phyloP scores from a whole-genome alignment of 805 yeast genomes.

The Metschnikowia amazonensis region DNA sequence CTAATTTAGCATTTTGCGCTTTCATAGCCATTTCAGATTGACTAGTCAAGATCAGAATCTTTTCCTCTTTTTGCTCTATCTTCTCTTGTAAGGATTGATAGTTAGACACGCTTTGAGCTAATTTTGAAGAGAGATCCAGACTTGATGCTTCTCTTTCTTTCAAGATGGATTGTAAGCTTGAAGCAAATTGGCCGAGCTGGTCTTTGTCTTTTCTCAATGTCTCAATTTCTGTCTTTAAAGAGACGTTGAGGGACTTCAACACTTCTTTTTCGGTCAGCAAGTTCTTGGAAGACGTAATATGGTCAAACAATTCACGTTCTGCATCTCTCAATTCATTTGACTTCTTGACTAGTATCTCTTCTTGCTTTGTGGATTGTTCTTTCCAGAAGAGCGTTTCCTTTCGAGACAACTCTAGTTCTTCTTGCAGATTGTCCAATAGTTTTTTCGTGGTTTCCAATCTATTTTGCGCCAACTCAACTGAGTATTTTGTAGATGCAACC shows the following conservation, averaged over 20 bases:
- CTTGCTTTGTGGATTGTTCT: conserved; percentile 39
- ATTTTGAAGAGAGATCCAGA: conserved; percentile 46
- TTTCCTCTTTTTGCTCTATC: conserved; percentile 52
- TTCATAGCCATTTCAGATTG: conserved; percentile 55
- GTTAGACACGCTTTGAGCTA: conserved; percentile 46
- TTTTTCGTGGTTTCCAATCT: conserved; percentile 44
- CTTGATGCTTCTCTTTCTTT: conserved; percentile 57
- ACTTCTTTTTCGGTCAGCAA: conserved; percentile 53
- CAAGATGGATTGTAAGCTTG: conserved; percentile 57
- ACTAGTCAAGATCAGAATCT: conserved; percentile 46
- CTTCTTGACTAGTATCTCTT: conserved; percentile 26
- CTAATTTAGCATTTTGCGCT: conserved; percentile 49
- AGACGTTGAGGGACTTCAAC: conserved; percentile 45
- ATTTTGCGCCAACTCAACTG: conserved; percentile 50
- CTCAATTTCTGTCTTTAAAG: conserved; percentile 50
- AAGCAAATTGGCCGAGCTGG: conserved; percentile 52
- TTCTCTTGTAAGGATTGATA: conserved; percentile 44
- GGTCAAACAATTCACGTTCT: conserved; percentile 42
- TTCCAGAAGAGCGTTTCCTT: conserved; percentile 38
- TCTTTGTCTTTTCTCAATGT: conserved; percentile 56
- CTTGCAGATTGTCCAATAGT: conserved; percentile 26
- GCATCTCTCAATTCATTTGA: conserved; percentile 53
- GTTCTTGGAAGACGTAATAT: conserved; percentile 44
- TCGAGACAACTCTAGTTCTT: conserved; percentile 27
- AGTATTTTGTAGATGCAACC: conserved; percentile 52